Percentiles rank a stretch among this genome's conserved stretches.
Conservation (phyloP, 352 stramenopile genomes). For the Phytophthora cryptogea region DNA sequence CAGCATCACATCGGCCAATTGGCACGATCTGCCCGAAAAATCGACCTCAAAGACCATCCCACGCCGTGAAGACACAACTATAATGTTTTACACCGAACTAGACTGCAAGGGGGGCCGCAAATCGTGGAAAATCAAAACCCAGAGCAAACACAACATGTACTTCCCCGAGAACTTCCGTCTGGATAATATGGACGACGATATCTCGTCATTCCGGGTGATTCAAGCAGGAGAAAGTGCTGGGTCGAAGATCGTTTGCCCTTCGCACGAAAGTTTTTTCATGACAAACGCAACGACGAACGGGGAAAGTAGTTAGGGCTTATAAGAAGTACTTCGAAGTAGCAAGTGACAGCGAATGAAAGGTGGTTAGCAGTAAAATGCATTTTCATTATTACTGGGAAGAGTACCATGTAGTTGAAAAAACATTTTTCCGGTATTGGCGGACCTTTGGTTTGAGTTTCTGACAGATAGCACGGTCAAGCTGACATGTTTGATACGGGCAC, state of each 20-base stretch:
- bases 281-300: background rate
- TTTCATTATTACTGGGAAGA: no score
- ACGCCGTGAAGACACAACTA: background rate
- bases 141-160: conserved; percentile 16
- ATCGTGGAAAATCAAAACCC: conserved; percentile 15
- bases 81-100: conserved; percentile 12
- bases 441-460: no score
- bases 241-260: background rate
- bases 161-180: conserved; percentile 14
- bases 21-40: conserved; percentile 8
- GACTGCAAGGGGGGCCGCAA: conserved; percentile 3
- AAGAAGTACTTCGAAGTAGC: no score
- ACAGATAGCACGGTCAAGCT: conserved; percentile 40
- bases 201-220: conserved; percentile 19
- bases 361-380: no score
- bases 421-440: no score
- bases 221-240: conserved; percentile 9
- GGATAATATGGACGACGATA: conserved; percentile 15
- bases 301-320: background rate
- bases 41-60: no score
- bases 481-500: conserved; percentile 79
- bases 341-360: no score
- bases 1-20: conserved; percentile 13
- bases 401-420: no score
- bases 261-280: background rate